Percentiles rank a stretch among this genome's conserved stretches.
Evolutionary conservation across 164 flowering plant species (phyloP).

Genomic region (Piper longum): DNA sequence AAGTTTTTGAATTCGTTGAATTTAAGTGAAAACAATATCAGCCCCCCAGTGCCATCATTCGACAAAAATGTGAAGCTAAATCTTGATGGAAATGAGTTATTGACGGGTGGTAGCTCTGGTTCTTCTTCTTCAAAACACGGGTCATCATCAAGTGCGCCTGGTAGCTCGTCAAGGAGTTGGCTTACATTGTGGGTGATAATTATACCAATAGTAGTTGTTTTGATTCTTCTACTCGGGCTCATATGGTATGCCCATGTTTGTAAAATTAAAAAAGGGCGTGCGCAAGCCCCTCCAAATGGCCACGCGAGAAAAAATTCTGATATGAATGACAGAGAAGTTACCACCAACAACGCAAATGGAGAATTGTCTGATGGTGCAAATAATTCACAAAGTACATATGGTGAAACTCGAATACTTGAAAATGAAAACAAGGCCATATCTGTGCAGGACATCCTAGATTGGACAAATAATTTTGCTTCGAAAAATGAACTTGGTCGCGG

Average conservation of each 20-base stretch:
- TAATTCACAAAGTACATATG: constrained; percentile 22
- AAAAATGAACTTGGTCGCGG: too few relatives aligned
- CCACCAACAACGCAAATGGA: constrained; percentile 12
- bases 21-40: constrained; percentile 40
- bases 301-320: constrained; percentile 40
- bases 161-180: neutral
- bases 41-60: constrained; percentile 61
- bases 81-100: constrained; percentile 33
- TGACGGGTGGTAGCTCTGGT: constrained; percentile 8
- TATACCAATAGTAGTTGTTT: constrained; percentile 12
- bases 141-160: neutral
- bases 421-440: too few relatives aligned
- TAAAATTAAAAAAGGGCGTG: constrained; percentile 11
- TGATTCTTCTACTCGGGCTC: constrained; percentile 16
- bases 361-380: constrained; percentile 19
- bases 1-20: constrained; percentile 40
- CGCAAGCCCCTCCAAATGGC: constrained; percentile 21
- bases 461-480: too few relatives aligned
- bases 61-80: constrained; percentile 24
- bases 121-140: neutral
- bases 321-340: constrained; percentile 32
- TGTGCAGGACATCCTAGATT: too few relatives aligned
- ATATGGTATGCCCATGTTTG: constrained; percentile 16
- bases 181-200: constrained; percentile 14
- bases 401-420: constrained; percentile 29